These are phyloP conservation scores for Tilletia setariae DNA, from an alignment of 1,284 basidiomycete genomes.

Conservation along the genomic window DNA sequence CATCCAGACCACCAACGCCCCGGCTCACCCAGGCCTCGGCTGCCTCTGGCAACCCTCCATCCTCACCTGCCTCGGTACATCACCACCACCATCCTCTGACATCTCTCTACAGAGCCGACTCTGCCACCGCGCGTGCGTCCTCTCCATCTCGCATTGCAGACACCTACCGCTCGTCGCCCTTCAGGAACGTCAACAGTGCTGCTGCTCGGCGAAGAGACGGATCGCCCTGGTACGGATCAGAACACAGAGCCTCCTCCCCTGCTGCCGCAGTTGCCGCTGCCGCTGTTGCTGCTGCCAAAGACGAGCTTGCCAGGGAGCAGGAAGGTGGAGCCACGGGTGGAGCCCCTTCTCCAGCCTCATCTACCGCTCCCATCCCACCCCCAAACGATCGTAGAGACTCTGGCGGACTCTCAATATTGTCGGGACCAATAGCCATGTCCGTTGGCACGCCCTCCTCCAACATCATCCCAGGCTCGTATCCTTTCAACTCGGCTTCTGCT, in stretches of 20 bases:
- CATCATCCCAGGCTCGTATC: background rate
- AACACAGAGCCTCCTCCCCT: background rate
- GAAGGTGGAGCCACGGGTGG: background rate
- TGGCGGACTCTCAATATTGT: background rate
- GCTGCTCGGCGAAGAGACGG: constrained; percentile 6
- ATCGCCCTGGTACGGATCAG: constrained; percentile 12
- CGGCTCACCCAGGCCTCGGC: background rate
- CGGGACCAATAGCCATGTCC: constrained; percentile 2
- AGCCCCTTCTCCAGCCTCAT: background rate
- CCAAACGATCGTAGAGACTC: constrained; percentile 8
- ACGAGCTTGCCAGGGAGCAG: constrained; percentile 4
- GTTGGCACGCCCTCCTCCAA: constrained; percentile 10
- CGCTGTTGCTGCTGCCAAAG: constrained; percentile 8
- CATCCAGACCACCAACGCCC: constrained; percentile 9
- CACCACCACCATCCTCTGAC: background rate
- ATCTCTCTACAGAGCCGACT: constrained; percentile 6
- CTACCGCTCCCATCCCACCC: background rate
- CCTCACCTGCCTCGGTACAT: background rate
- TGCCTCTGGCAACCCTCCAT: background rate
- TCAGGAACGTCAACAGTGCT: background rate
- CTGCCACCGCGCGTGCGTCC: constrained; percentile 10
- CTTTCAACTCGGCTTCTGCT: background rate
- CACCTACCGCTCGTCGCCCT: constrained; percentile 11
- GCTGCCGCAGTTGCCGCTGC: constrained; percentile 6
- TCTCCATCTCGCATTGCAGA: constrained; percentile 13